Evolutionary conservation across 345 rosid genomes (phyloP), one percentile per base, ranked within the genome.

Genomic region (Syzygium oleosum): DNA sequence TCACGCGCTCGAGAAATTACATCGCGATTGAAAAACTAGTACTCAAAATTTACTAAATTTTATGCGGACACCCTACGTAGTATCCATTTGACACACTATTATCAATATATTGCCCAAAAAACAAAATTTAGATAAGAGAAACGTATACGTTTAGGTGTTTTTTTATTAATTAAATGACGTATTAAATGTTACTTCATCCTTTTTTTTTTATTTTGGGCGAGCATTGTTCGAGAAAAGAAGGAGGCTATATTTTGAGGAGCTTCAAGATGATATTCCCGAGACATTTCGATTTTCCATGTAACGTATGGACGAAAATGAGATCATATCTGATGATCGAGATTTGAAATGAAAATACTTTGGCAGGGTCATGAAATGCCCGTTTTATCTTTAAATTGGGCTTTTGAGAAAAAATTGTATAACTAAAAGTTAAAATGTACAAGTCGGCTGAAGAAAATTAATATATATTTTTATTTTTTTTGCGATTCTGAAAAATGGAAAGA

Each of bases 301-400:
- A 68, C 6, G 34, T 2, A 3, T 65, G 0, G 19, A 65, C 1
- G 12, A 65, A 65, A 65, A 65, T 17, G 23, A 68, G 41, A 68
- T 4, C 0, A 17, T 19, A 9, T 34, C 0, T 0, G 0, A 31
- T 65, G 79, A 61, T 61, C 17, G 12, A 16, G 79, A 65, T 15
- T 65, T 31, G 23, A 4, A 65, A 29, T 31, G 23, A 34, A 16
- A 68, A 34, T 34, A 9, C 34, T 0, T 9, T 8, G 11, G 0
- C 0, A 0, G 25, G 12, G 25, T 17, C 0, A 0, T 16, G 43
- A 31, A 22, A 68, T 31, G 78, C 15, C 31, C 31, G 23, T 27
- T 11, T 59, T 25, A 59, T 59, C 31, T 59, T 59, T 4, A 27
- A 59, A 59, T 59, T 6, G 7, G 65, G 0, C 27, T 59, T 58